Evolutionary conservation across 495 filamentous ascomycete species (phyloP).

Genomic region (Articulospora tetracladia): DNA sequence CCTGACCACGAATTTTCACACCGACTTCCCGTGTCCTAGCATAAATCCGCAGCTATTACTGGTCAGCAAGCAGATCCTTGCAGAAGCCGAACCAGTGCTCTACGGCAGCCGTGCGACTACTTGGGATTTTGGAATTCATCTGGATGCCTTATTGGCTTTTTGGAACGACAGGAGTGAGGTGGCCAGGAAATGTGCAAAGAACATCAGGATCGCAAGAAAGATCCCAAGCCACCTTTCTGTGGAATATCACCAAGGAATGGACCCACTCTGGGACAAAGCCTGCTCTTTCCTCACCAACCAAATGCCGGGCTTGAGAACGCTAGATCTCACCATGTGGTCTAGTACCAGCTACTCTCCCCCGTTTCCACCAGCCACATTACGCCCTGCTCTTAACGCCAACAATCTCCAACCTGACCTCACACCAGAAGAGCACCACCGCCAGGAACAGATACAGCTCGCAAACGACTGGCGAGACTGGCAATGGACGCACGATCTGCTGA

Average conservation of each 20-base stretch:
- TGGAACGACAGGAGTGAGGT: conserved; percentile 20
- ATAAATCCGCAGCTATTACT: conserved; percentile 39
- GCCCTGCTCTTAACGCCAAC: not conserved
- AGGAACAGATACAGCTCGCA: not conserved
- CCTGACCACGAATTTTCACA: conserved; percentile 8
- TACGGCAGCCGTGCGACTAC: conserved; percentile 38
- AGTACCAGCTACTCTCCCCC: not conserved
- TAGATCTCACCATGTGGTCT: conserved; percentile 2
- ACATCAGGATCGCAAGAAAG: conserved; percentile 15
- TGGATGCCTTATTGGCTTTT: conserved; percentile 49
- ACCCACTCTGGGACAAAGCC: not conserved
- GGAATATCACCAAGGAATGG: not conserved
- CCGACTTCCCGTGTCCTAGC: not conserved
- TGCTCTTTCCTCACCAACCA: not conserved
- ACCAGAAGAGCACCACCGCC: not conserved
- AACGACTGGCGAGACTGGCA: conserved; percentile 17
- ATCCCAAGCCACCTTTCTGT: conserved; percentile 1
- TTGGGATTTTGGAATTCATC: conserved; percentile 47
- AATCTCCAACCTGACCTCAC: not conserved
- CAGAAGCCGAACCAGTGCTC: conserved; percentile 43
- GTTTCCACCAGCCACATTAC: not conserved
- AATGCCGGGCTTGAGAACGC: not conserved
- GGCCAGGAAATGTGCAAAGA: conserved; percentile 10
- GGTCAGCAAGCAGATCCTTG: conserved; percentile 37
- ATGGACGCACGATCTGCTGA: conserved; percentile 8